These are phyloP conservation scores for Rhodotorula kratochvilovae DNA, from an alignment of 768 basidiomycete genomes.

Conservation along the genomic window DNA sequence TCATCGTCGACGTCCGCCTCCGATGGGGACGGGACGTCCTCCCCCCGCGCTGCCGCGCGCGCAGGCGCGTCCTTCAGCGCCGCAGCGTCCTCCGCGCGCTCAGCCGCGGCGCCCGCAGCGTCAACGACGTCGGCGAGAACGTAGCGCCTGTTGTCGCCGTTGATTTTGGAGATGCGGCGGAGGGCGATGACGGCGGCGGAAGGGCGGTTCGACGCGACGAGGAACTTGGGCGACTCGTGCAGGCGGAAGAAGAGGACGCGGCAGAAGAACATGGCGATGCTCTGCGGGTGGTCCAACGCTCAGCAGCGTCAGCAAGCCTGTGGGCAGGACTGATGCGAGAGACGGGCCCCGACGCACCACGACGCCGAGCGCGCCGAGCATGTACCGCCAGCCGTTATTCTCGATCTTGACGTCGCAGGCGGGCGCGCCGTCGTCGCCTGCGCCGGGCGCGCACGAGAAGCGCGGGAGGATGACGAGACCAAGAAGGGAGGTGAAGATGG, in stretches of 20 bases:
- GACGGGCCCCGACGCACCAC: slow-evolving; percentile 59
- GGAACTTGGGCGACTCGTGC: slow-evolving; percentile 77
- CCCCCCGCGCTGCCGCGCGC: neutral
- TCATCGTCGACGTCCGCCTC: too few species aligned
- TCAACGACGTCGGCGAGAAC: slow-evolving; percentile 68
- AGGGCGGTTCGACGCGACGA: slow-evolving; percentile 79
- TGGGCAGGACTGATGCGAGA: neutral
- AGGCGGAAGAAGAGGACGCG: slow-evolving; percentile 86
- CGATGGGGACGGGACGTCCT: neutral
- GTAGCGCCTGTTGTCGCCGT: slow-evolving; percentile 67
- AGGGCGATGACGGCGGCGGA: slow-evolving; percentile 80
- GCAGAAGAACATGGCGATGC: slow-evolving; percentile 75
- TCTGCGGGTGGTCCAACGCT: too few species aligned
- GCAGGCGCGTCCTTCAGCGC: too few species aligned
- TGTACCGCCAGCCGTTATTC: slow-evolving; percentile 85
- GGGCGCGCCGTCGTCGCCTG: slow-evolving; percentile 32
- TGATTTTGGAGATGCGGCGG: slow-evolving; percentile 80
- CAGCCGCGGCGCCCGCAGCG: neutral
- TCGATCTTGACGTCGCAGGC: slow-evolving; percentile 62
- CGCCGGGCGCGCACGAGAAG: slow-evolving; percentile 46
- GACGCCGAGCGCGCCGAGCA: slow-evolving; percentile 69
- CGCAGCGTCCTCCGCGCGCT: neutral
- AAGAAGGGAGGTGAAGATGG: slow-evolving; percentile 76
- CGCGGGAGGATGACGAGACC: slow-evolving; percentile 73
- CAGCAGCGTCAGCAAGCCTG: slow-evolving; percentile 13